Evolutionary conservation across 202 grass and related monocot genomes (phyloP).

Genomic region (Eragrostis tef): DNA sequence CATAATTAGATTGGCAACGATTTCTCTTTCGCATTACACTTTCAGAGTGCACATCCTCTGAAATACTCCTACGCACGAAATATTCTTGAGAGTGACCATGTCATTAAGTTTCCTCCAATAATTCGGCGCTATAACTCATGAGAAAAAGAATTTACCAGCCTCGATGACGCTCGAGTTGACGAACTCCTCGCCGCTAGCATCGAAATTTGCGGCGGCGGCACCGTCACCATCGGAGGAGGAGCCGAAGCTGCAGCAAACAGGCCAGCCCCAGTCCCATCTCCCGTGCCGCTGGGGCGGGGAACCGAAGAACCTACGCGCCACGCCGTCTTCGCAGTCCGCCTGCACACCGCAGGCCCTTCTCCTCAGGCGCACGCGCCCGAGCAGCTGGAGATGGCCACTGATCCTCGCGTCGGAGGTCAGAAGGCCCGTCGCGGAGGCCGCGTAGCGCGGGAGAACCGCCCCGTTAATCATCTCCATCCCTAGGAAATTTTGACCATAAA

Average conservation of each 20-base stretch:
- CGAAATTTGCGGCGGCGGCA: constrained; percentile 70
- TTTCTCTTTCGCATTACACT: neutral
- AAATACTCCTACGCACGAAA: too few species aligned
- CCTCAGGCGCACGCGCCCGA: constrained; percentile 43
- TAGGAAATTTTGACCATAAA: neutral
- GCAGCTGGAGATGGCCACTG: constrained; percentile 47
- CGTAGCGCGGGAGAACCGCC: constrained; percentile 49
- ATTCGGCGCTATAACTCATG: neutral
- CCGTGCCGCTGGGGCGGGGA: constrained; percentile 32
- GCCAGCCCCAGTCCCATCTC: constrained; percentile 54
- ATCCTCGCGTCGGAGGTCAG: constrained; percentile 47
- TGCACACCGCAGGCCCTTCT: constrained; percentile 23
- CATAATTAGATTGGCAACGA: neutral
- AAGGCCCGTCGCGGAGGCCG: constrained; percentile 32
- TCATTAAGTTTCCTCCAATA: neutral
- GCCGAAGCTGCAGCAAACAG: constrained; percentile 57
- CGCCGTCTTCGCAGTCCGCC: constrained; percentile 31
- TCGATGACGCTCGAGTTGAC: constrained; percentile 87
- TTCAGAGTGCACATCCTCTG: neutral
- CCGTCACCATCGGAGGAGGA: constrained; percentile 82
- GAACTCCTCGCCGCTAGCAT: constrained; percentile 83
- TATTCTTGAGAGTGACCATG: neutral
- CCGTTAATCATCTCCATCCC: constrained; percentile 63
- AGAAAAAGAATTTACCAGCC: constrained; percentile 61
- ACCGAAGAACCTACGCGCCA: constrained; percentile 43